A percentile compares a stretch with the other conserved stretches of the same genome.
Evolutionary conservation across 352 stramenopile genomes (phyloP).

Genomic region (Pythium rishiriense): DNA sequence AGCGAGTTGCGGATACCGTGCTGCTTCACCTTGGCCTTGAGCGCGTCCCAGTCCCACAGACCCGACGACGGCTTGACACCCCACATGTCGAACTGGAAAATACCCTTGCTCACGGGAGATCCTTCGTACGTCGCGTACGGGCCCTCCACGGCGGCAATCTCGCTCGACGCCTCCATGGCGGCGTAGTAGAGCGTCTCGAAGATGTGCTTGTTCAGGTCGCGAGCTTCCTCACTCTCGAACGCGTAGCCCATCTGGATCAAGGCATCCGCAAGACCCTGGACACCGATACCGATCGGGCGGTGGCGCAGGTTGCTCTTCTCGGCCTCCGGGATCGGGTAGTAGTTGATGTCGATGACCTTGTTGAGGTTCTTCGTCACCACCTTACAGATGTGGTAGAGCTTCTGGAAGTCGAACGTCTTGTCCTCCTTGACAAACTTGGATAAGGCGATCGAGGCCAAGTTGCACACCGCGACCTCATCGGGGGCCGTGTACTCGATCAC

Average conservation of each 20-base stretch:
- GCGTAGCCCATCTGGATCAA: slow-evolving; percentile 97
- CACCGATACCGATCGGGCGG: slow-evolving; percentile 97
- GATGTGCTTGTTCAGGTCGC: slow-evolving; percentile 97
- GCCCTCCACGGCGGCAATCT: slow-evolving; percentile 93
- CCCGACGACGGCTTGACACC: slow-evolving; percentile 90
- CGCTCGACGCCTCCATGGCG: slow-evolving; percentile 94
- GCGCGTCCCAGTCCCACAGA: slow-evolving; percentile 94
- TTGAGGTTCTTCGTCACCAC: slow-evolving; percentile 98
- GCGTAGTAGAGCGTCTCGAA: slow-evolving; percentile 99
- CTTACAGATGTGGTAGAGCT: slow-evolving; percentile 95
- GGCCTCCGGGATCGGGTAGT: slow-evolving; percentile 94
- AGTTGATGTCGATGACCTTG: slow-evolving; percentile 99
- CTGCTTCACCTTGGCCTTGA: slow-evolving; percentile 94
- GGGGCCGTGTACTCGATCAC: slow-evolving; percentile 98
- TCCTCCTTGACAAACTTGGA: slow-evolving; percentile 92
- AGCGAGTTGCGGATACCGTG: slow-evolving; percentile 98
- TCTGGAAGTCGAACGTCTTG: slow-evolving; percentile 94
- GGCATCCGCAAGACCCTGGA: slow-evolving; percentile 97
- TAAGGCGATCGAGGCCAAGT: slow-evolving; percentile 97
- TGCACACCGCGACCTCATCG: slow-evolving; percentile 99
- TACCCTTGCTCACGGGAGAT: slow-evolving; percentile 95
- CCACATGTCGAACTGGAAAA: slow-evolving; percentile 99
- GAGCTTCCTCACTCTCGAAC: slow-evolving; percentile 93
- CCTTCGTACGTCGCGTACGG: slow-evolving; percentile 97
- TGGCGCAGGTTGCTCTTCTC: slow-evolving; percentile 97